Evolutionary conservation across 495 filamentous ascomycete genomes (phyloP).

Genomic region (Aspergillus conjunctus): DNA sequence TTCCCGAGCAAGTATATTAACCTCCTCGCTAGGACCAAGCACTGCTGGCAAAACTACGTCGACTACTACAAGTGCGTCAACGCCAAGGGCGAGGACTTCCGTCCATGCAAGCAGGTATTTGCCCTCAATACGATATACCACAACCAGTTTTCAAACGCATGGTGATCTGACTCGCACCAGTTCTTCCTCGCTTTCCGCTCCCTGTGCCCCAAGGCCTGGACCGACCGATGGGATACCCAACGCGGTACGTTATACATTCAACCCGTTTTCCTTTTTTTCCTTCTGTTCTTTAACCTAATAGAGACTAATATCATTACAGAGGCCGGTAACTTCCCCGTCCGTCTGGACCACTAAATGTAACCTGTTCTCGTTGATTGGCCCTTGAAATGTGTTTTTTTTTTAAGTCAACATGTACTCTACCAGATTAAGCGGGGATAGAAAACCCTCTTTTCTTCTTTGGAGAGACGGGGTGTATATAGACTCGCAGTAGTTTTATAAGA

Average conservation of each 20-base stretch:
- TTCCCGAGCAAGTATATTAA: slow-evolving; percentile 11
- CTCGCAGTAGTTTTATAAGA: slow-evolving; percentile 29
- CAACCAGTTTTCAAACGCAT: not conserved
- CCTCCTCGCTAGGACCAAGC: slow-evolving; percentile 60
- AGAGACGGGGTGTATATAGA: slow-evolving; percentile 38
- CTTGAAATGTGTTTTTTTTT: slow-evolving; percentile 38
- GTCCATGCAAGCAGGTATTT: slow-evolving; percentile 90
- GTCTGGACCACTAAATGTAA: slow-evolving; percentile 45
- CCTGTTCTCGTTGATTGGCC: slow-evolving; percentile 26
- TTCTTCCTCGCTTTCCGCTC: slow-evolving; percentile 96
- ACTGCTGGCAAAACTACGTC: slow-evolving; percentile 99
- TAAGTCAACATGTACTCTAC: slow-evolving; percentile 51
- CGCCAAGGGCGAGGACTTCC: slow-evolving; percentile 98
- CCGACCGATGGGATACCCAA: slow-evolving; percentile 95
- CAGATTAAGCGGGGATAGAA: slow-evolving; percentile 40
- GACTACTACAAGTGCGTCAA: slow-evolving; percentile 99
- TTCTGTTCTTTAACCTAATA: not conserved
- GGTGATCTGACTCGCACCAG: slow-evolving; percentile 43
- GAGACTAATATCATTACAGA: slow-evolving; percentile 51
- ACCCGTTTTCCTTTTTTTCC: not conserved
- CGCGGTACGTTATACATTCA: slow-evolving; percentile 67
- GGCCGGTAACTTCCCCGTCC: slow-evolving; percentile 85
- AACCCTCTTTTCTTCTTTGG: slow-evolving; percentile 24
- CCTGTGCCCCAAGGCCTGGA: slow-evolving; percentile 95
- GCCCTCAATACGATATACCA: too few relatives aligned